These are phyloP conservation scores for Fusarium guadeloupense DNA, from an alignment of 2,329 filamentous ascomycete genomes.

Conservation along the genomic window DNA sequence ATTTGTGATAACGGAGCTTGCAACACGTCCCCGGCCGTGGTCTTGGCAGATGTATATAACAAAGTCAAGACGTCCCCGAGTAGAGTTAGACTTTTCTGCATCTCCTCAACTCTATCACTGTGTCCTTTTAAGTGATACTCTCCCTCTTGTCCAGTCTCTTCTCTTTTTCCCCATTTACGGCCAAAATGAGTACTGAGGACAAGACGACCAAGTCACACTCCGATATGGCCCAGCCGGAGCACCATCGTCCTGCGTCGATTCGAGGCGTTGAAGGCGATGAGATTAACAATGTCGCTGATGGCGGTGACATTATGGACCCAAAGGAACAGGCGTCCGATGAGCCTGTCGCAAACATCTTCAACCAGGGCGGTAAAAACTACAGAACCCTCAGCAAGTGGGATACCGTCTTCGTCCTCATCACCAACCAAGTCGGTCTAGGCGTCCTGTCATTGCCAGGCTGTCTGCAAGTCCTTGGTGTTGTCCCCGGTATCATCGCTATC, in stretches of 20 bases:
- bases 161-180: background rate
- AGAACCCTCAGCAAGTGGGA: conserved; percentile 42
- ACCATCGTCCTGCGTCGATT: conserved; percentile 14
- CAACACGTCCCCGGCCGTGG: background rate
- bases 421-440: conserved; percentile 45
- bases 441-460: conserved; percentile 74
- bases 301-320: conserved; percentile 13
- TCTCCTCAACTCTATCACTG: conserved; percentile 5
- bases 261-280: conserved; percentile 20
- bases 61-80: background rate
- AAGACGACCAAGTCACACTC: conserved; percentile 22
- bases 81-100: conserved; percentile 5
- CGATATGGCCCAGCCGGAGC: conserved; percentile 17
- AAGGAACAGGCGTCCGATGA: conserved; percentile 28
- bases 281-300: conserved; percentile 24
- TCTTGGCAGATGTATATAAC: conserved; percentile 33
- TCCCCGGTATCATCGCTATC: conserved; percentile 74
- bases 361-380: conserved; percentile 44
- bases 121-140: too few species aligned
- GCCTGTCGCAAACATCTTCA: conserved; percentile 40
- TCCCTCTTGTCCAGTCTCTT: background rate
- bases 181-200: conserved; percentile 14
- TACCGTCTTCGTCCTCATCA: conserved; percentile 42
- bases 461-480: conserved; percentile 71
- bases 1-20: conserved; percentile 12